Conservation (phyloP, 1,284 basidiomycete species). For the Sporisorium reilianum region DNA sequence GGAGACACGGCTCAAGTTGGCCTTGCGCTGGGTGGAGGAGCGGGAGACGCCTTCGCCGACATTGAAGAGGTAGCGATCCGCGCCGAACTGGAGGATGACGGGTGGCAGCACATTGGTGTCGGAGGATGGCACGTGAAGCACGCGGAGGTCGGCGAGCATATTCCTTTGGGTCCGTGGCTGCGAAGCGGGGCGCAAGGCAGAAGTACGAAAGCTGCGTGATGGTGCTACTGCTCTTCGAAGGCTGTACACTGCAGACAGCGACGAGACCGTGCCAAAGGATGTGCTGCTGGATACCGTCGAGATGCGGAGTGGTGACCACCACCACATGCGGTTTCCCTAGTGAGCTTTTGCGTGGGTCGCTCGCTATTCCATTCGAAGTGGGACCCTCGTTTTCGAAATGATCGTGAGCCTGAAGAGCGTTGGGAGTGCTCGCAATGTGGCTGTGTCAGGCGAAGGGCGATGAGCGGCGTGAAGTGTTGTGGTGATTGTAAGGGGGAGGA, state of each 20-base stretch:
- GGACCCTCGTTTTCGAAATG: too few relatives aligned
- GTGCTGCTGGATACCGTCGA: constrained; percentile 11
- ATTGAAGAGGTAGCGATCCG: constrained; percentile 86
- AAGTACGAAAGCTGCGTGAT: constrained; percentile 10
- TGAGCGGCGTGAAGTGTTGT: neutral
- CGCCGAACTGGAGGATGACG: constrained; percentile 79
- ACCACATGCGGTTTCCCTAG: constrained; percentile 32
- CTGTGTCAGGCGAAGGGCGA: neutral
- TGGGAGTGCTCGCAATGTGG: neutral
- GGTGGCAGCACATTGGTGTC: constrained; percentile 82
- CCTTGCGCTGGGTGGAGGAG: constrained; percentile 77
- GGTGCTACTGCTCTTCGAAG: neutral
- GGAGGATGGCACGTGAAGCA: constrained; percentile 65
- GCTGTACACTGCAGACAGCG: neutral
- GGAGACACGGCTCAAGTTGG: constrained; percentile 76
- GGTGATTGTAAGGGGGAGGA: neutral
- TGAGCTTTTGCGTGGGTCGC: neutral
- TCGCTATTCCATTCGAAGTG: neutral
- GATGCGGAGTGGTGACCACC: constrained; percentile 20
- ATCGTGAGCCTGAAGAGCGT: neutral
- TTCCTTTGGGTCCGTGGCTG: constrained; percentile 1
- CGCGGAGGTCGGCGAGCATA: constrained; percentile 54
- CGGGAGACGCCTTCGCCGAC: constrained; percentile 83
- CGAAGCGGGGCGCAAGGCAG: neutral
- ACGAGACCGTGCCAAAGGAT: neutral